These are phyloP conservation scores for Exophiala sp. DNA, from an alignment of 2,329 filamentous ascomycete genomes.

Conservation along the genomic window DNA sequence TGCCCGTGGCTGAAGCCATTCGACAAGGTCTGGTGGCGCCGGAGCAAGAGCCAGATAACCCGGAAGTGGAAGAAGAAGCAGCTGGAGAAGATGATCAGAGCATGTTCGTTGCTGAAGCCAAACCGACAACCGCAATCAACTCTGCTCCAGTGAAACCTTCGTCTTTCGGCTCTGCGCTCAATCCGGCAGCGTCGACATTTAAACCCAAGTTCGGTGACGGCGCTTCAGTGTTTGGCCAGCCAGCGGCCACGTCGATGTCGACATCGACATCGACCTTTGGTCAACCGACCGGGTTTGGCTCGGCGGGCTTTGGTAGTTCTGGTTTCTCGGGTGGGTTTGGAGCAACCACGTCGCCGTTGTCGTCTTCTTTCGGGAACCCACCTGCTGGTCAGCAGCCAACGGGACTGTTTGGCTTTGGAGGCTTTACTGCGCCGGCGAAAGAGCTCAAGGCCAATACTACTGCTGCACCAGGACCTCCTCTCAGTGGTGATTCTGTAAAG, in stretches of 20 bases:
- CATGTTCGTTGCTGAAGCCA: slow-evolving; percentile 26
- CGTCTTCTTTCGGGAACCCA: slow-evolving; percentile 8
- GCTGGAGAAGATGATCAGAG: slow-evolving; percentile 32
- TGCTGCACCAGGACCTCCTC: not conserved
- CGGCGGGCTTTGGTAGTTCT: slow-evolving; percentile 7
- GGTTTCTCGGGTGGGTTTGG: slow-evolving; percentile 3
- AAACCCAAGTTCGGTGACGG: slow-evolving; percentile 15
- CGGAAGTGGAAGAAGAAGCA: slow-evolving; percentile 37
- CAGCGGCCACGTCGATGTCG: not conserved
- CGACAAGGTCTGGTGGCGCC: slow-evolving; percentile 45
- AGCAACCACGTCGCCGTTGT: not conserved
- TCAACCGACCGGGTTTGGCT: not conserved
- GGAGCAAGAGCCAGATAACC: slow-evolving; percentile 30
- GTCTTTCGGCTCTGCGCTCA: slow-evolving; percentile 7
- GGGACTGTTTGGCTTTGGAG: slow-evolving; percentile 1
- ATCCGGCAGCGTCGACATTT: slow-evolving; percentile 21
- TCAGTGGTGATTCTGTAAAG: not conserved
- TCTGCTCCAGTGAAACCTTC: slow-evolving; percentile 4
- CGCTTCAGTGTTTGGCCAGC: slow-evolving; percentile 1
- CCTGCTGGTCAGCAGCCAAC: not conserved
- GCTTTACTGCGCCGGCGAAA: not conserved
- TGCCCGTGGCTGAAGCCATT: slow-evolving; percentile 49
- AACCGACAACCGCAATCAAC: not conserved
- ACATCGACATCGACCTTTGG: not conserved
- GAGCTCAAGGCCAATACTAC: not conserved